A percentile compares a stretch with the other conserved stretches of the same genome.
phyloP scores from a whole-genome alignment of 495 filamentous ascomycete genomes.

The Diplogelasinospora grovesii region DNA sequence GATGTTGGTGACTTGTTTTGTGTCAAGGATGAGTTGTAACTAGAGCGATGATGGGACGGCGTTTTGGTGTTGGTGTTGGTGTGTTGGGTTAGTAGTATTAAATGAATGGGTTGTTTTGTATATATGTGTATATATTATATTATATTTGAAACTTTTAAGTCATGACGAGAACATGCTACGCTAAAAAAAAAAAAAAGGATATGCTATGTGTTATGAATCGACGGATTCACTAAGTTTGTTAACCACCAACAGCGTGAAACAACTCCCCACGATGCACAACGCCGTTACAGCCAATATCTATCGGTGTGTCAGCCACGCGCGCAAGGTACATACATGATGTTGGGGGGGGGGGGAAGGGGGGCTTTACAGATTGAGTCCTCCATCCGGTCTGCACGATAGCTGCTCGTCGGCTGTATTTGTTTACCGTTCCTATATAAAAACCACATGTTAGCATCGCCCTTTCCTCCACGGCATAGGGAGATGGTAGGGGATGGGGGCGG shows the following conservation, averaged over 20 bases:
- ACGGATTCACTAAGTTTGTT: conserved; percentile 32
- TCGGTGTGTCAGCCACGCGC: too few relatives aligned
- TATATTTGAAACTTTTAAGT: too few relatives aligned
- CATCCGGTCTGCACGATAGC: conserved; percentile 91
- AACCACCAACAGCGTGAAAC: conserved; percentile 45
- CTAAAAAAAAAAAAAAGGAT: too few relatives aligned
- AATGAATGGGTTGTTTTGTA: too few relatives aligned
- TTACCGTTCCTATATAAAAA: conserved; percentile 54
- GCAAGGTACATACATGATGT: too few relatives aligned
- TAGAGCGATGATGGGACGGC: neutral
- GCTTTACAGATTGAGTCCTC: conserved; percentile 76
- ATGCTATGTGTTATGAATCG: too few relatives aligned
- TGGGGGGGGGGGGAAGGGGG: neutral
- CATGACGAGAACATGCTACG: too few relatives aligned
- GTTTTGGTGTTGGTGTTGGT: neutral
- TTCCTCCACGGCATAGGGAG: neutral
- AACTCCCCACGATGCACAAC: conserved; percentile 73
- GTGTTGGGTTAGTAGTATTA: neutral
- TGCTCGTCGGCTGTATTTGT: conserved; percentile 65
- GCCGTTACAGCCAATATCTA: conserved; percentile 67
- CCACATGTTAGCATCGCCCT: neutral
- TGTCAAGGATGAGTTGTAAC: conserved; percentile 9
- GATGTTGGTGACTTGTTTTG: conserved; percentile 25
- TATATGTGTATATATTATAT: too few relatives aligned
- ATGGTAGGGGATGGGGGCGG: too few relatives aligned